Evolutionary conservation across 805 yeast species (phyloP).

Genomic region (Starmerella sp.): DNA sequence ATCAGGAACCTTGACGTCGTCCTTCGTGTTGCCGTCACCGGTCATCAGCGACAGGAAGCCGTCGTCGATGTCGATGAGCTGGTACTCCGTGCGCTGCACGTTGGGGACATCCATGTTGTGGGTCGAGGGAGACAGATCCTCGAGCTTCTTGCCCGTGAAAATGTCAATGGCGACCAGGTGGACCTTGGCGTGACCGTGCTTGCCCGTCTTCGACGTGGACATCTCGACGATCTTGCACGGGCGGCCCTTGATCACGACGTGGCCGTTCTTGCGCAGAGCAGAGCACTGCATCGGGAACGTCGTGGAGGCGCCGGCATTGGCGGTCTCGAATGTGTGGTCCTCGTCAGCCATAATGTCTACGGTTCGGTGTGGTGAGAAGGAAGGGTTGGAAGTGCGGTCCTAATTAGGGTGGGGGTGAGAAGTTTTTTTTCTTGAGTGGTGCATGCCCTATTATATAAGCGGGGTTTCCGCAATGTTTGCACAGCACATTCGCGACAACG

Average conservation of each 20-base stretch:
- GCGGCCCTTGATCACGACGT: slow-evolving; percentile 96
- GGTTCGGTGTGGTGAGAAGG: slow-evolving; percentile 1
- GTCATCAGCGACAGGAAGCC: slow-evolving; percentile 96
- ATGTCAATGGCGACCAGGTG: slow-evolving; percentile 98
- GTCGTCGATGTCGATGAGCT: slow-evolving; percentile 93
- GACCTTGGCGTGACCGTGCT: slow-evolving; percentile 99
- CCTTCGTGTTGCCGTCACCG: slow-evolving; percentile 97
- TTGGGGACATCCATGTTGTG: slow-evolving; percentile 99
- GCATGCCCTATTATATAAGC: slow-evolving; percentile 9
- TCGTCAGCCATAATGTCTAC: slow-evolving; percentile 32
- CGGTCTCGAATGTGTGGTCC: slow-evolving; percentile 86
- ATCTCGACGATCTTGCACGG: slow-evolving; percentile 99
- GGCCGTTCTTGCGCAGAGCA: slow-evolving; percentile 99
- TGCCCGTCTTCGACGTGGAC: slow-evolving; percentile 99
- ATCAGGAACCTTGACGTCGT: slow-evolving; percentile 96
- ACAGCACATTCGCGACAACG: neutral
- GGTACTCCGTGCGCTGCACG: slow-evolving; percentile 91
- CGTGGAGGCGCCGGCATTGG: slow-evolving; percentile 96
- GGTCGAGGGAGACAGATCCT: slow-evolving; percentile 99
- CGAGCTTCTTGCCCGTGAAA: slow-evolving; percentile 98
- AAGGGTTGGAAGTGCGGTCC: slow-evolving; percentile 2
- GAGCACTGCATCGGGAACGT: slow-evolving; percentile 99
- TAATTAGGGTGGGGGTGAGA: slow-evolving; percentile 6
- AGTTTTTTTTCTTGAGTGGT: slow-evolving; percentile 12
- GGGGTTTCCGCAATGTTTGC: neutral